Percentiles rank a stretch among this genome's conserved stretches.
Conservation (phyloP, 1,284 basidiomycete species). For the Spongiforma sp. region DNA sequence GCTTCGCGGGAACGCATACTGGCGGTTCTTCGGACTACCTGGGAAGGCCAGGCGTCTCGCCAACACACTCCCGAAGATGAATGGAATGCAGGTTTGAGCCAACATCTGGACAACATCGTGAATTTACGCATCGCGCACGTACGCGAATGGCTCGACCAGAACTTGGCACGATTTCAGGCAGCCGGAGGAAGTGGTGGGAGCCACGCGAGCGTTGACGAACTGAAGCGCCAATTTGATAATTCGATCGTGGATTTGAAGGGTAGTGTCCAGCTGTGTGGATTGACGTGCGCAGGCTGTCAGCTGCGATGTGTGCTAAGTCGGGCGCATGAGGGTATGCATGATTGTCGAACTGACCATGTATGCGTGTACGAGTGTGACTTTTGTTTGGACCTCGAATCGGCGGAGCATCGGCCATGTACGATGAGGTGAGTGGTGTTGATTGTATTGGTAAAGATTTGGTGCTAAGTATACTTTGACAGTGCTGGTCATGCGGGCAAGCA, state of each 20-base stretch:
- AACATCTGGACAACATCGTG: constrained; percentile 44
- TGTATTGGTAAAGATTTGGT: neutral
- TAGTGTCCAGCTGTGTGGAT: constrained; percentile 53
- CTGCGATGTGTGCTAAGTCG: constrained; percentile 51
- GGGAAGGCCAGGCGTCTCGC: constrained; percentile 39
- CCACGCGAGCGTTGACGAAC: constrained; percentile 49
- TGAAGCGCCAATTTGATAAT: constrained; percentile 51
- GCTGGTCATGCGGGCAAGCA: constrained; percentile 62
- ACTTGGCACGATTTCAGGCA: constrained; percentile 51
- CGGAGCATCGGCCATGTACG: constrained; percentile 42
- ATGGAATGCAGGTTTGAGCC: constrained; percentile 46
- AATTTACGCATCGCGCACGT: constrained; percentile 51
- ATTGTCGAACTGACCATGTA: constrained; percentile 53
- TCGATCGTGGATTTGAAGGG: constrained; percentile 48
- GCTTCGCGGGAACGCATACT: constrained; percentile 38
- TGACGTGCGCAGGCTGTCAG: constrained; percentile 52
- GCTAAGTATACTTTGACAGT: constrained; percentile 33
- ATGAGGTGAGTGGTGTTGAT: constrained; percentile 44
- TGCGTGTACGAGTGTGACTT: constrained; percentile 53
- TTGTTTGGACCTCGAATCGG: constrained; percentile 40
- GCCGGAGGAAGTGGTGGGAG: constrained; percentile 11
- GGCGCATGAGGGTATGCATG: constrained; percentile 51
- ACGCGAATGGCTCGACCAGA: constrained; percentile 53
- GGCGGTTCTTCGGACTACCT: constrained; percentile 35
- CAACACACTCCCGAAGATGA: constrained; percentile 40